Percentiles rank a stretch among this genome's conserved stretches.
Conservation (phyloP, 2,329 filamentous ascomycete species). For the Fusarium scirpi region DNA sequence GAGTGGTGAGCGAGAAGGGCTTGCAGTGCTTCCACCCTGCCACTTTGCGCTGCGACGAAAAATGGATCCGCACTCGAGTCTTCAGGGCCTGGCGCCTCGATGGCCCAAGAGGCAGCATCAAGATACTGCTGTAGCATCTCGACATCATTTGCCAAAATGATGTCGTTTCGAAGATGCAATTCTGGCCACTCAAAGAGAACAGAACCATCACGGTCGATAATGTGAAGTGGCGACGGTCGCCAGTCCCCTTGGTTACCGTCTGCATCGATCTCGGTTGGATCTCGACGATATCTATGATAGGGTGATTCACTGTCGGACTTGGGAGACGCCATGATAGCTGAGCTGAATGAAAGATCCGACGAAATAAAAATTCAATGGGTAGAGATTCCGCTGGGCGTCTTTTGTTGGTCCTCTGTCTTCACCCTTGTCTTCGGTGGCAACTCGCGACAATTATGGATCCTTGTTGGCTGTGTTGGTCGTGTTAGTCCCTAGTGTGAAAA, state of each 20-base stretch:
- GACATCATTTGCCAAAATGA: background rate
- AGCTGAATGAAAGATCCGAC: too few relatives aligned
- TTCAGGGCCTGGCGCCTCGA: rapidly evolving
- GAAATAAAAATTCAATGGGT: too few relatives aligned
- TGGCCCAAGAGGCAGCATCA: background rate
- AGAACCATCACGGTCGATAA: background rate
- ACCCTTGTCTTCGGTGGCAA: too few relatives aligned
- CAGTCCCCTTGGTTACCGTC: rapidly evolving
- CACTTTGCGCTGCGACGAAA: background rate
- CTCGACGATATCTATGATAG: rapidly evolving
- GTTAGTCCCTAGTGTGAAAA: too few relatives aligned
- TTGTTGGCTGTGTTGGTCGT: too few relatives aligned
- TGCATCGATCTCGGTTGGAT: too few relatives aligned
- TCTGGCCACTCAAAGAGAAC: background rate
- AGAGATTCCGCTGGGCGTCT: too few relatives aligned
- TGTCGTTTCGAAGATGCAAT: background rate
- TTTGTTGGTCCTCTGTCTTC: too few relatives aligned
- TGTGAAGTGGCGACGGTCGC: rapidly evolving
- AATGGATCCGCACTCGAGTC: rapidly evolving
- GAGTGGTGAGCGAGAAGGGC: rapidly evolving
- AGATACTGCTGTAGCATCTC: background rate
- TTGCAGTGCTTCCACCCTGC: background rate
- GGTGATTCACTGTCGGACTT: too few relatives aligned
- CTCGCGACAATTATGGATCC: too few relatives aligned
- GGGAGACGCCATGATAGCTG: too few relatives aligned